Evolutionary conservation across 148 eudicot species (phyloP), one percentile per base, ranked within the genome.

Genomic region (Chenopodium suecicum): DNA sequence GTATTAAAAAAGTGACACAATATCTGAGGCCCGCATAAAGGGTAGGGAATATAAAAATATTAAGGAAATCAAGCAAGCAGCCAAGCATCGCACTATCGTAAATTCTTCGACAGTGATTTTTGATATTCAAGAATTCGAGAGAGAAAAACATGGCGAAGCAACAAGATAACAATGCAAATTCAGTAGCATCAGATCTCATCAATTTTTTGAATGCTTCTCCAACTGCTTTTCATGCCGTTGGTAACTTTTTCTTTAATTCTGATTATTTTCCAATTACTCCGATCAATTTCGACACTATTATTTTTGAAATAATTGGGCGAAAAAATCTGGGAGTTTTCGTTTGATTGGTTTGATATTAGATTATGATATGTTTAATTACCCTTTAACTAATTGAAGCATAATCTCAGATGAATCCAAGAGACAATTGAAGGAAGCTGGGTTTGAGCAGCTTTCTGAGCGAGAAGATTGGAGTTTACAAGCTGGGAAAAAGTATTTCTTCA

Each of bases 191-290:
- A 46, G 94, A 92, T 87, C 91, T 94, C 23, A 87, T 92, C 19
- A 79, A 86, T 68, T 94, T 90, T 85, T 75, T 94, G 32, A 94
- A 94, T 85, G 92, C 95, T 85, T 94, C 98, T 44, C 98, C 98
- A 5, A 94, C 98, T 31, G 98, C 95, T 62, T 94, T 94, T 76
- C 98, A 94, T 77, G 98, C 98, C 41, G 98, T 94, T 54, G 98
- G 98, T 94, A 94, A 68, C 0, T 50, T 23, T 48, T 19, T 7
- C 75, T 50, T 50, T 82, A 23, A 34, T 46, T n/a, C 29, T 70
- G 22, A 17, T 27, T 9, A 1, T 29, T 63, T 12, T 13, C 17
- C 20, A 2, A 41, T 48, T 44, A 75, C 17, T 68, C 68, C 12
- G 0, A 50, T 50, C 54, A 50, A 50, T 9, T 9, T 50, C 16